Base-by-base conservation (phyloP, 306 rosid genomes). In the Dryas alaskensis region DNA sequence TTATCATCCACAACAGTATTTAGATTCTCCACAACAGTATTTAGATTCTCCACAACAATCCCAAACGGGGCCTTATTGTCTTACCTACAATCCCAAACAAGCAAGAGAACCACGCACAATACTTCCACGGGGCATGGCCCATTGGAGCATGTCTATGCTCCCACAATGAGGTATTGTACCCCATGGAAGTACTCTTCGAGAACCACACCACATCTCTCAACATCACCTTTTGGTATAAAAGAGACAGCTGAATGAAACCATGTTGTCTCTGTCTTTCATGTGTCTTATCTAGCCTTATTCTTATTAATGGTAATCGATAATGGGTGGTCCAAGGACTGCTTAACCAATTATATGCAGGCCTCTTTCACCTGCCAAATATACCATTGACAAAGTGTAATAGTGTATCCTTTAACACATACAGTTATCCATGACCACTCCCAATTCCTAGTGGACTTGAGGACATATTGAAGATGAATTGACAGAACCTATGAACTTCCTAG, bases 181-280 rank as follows among this genome's bases (percentile, higher is more conserved):
- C 22, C 22, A 22, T 22, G 22, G 22, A 22, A 22, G 22, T 22
- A 19, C 22, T 22, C 22, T 22, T 0, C 22, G 22, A 22, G 22
- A 22, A 39, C n/a, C 8, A 44, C 46, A 51, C 53, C 57, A 19
- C 19, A 67, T 52, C 74, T 75, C 40, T 74, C 45, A 49, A 13
- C 71, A 22, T 66, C 67, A 47, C 64, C 79, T 49, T 37, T 50
- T 12, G 4, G 71, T 61, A 60, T 19, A 8, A 14, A 4, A 59
- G 60, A 73, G 71, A 74, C 65, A 40, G 66, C 72, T 22, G 4
- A 25, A 67, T 76, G 50, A 66, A 37, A 67, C 59, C 62, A 67
- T 62, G 64, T 55, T 31, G 40, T 73, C 69, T 44, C 40, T 76
- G 81, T 73, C 81, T 80, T 73, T 84, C 84, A 63, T 76, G 84